Evolutionary conservation across 169 alveolate species (phyloP), one percentile per base, ranked within the genome.

Genomic region (Plasmodium malariae): DNA sequence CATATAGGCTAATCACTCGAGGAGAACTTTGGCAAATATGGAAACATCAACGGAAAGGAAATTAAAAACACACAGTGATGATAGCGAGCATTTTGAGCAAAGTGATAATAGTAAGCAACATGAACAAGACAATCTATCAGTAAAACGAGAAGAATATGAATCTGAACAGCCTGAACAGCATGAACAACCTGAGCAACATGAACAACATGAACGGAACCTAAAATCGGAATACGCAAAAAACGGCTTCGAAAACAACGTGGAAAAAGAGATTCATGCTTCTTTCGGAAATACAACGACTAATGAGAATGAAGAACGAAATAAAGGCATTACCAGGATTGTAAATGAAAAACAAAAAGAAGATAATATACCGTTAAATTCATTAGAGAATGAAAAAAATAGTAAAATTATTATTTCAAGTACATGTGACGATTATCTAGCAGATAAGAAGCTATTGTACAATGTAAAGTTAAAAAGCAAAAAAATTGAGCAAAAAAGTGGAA

Each of bases 391-490:
- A 26, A 54, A 51, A 73, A 21, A n/a, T 32, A 19, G 6, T 19
- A 69, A 45, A 34, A 4, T 24, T 54, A 48, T 12, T 7, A 40
- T 43, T 48, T 48, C 67, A 32, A 69, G 14, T 36, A 28, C 72
- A 14, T 9, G 30, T 7, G 32, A 73, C 19, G 71, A 62, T n/a
- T 12, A 26, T 45, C 17, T 43, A n/a, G 45, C 24, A 40, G 62
- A 57, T 57, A 67, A 43, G 21, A 43, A 48, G 19, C n/a, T 67
- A 12, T 7, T 24, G 17, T 14, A 19, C n/a, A 36, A 21, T 48
- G 49, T 62, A 67, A 45, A 36, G 11, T 19, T 65, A 63, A 49
- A 76, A 55, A 74, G 51, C 67, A 49, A 17, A 17, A 60, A 71
- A 60, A 9, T 5, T 40, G 69, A 48, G 28, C 59, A 76, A 60